Conservation (phyloP, 345 rosid genomes). For the Salix arbutifolia region DNA sequence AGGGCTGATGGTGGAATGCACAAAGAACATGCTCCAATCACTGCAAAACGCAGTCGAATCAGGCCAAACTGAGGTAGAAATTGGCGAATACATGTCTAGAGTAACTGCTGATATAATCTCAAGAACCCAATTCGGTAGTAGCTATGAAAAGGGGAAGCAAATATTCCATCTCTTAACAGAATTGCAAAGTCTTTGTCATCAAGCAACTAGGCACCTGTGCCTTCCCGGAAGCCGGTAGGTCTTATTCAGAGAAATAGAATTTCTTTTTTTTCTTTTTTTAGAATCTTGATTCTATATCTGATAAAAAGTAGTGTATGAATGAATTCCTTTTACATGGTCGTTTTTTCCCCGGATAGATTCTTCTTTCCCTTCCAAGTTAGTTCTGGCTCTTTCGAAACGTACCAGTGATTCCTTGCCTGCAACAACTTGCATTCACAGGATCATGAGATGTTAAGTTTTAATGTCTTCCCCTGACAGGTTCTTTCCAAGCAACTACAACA, state of each 20-base stretch:
- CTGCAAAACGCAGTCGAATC: constrained; percentile 41
- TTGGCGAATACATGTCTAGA: constrained; percentile 62
- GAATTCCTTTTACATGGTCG: not conserved
- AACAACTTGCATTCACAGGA: not conserved
- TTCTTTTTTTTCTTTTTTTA: not conserved
- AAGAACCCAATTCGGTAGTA: constrained; percentile 73
- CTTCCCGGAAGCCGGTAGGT: constrained; percentile 87
- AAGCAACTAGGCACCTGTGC: constrained; percentile 74
- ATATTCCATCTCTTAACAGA: constrained; percentile 58
- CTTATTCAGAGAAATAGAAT: not conserved
- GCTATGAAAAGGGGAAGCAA: constrained; percentile 76
- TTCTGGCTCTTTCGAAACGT: not conserved
- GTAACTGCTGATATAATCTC: constrained; percentile 87
- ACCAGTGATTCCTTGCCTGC: not conserved
- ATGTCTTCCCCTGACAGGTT: constrained; percentile 40
- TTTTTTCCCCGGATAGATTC: not conserved
- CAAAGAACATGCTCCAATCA: constrained; percentile 50
- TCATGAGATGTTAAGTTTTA: not conserved
- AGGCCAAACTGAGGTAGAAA: constrained; percentile 72
- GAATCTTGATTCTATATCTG: not conserved
- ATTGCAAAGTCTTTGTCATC: constrained; percentile 71
- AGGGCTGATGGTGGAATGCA: constrained; percentile 81
- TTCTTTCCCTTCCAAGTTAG: constrained; percentile 2
- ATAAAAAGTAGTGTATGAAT: not conserved
- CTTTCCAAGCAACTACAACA: constrained; percentile 79